phyloP scores from a whole-genome alignment of 345 rosid genomes.

The Turnera subulata region DNA sequence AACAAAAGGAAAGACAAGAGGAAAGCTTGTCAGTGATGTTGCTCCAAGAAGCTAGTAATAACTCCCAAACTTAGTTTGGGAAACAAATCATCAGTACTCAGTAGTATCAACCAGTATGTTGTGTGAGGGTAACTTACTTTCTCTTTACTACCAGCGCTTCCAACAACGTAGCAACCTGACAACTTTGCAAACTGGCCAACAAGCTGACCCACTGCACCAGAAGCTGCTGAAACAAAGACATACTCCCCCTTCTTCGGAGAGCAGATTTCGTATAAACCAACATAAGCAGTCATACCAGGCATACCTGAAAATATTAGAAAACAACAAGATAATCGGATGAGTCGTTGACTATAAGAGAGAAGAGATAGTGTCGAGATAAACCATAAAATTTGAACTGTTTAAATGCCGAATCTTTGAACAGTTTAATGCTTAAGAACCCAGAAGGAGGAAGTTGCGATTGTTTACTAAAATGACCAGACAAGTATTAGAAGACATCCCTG shows the following conservation, averaged over 20 bases:
- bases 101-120: not conserved
- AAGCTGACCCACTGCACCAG: too few species aligned
- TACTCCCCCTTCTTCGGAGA: constrained; percentile 30
- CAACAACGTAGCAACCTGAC: constrained; percentile 30
- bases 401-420: not conserved
- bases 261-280: constrained; percentile 29
- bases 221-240: too few species aligned
- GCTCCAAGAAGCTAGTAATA: not conserved
- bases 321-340: not conserved
- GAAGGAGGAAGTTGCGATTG: too few species aligned
- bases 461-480: too few species aligned
- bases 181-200: constrained; percentile 21
- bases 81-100: too few species aligned
- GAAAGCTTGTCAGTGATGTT: not conserved
- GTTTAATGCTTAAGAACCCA: not conserved
- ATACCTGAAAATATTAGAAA: constrained; percentile 15
- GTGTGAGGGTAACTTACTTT: constrained; percentile 8
- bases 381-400: not conserved
- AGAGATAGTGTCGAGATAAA: not conserved
- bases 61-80: not conserved
- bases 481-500: too few species aligned
- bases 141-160: constrained; percentile 34
- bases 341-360: not conserved
- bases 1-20: not conserved
- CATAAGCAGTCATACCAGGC: constrained; percentile 35